These are phyloP conservation scores for Panaeolus papilionaceus DNA, from an alignment of 768 basidiomycete species.

Conservation along the genomic window DNA sequence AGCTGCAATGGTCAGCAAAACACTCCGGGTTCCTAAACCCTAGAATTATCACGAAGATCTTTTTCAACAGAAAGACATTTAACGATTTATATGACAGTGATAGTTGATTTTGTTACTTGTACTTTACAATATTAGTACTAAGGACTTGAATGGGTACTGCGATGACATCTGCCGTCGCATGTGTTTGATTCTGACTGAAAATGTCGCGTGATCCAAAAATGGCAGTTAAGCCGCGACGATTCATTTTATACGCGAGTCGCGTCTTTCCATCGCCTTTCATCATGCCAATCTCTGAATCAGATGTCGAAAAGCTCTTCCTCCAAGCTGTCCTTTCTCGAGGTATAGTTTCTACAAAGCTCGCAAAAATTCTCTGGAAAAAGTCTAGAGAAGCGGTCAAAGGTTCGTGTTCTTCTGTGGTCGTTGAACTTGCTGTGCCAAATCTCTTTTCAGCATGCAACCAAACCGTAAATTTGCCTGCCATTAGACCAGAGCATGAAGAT, in stretches of 20 bases:
- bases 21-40: conserved; percentile 83
- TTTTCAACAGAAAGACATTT: conserved; percentile 12
- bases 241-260: conserved; percentile 25
- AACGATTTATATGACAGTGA: conserved; percentile 6
- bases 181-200: conserved; percentile 1
- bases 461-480: conserved; percentile 40
- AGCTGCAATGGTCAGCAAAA: conserved; percentile 98
- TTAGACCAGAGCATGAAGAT: conserved; percentile 46
- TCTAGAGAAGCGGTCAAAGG: conserved; percentile 74
- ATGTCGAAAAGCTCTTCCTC: conserved; percentile 79
- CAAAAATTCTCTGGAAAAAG: conserved; percentile 69
- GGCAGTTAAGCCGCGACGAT: conserved; percentile 7
- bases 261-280: conserved; percentile 25
- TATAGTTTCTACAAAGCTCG: conserved; percentile 67
- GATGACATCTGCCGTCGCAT: neutral
- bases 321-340: conserved; percentile 80
- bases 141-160: neutral
- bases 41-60: conserved; percentile 35
- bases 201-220: conserved; percentile 10
- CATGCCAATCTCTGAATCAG: conserved; percentile 46
- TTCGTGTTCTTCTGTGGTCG: conserved; percentile 31
- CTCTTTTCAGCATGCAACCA: conserved; percentile 55
- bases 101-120: conserved; percentile 11
- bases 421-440: neutral
- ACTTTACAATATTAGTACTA: conserved; percentile 16